Conservation (phyloP, 225 moss, liverwort and hornwort genomes). For the Marchantia paleacea region DNA sequence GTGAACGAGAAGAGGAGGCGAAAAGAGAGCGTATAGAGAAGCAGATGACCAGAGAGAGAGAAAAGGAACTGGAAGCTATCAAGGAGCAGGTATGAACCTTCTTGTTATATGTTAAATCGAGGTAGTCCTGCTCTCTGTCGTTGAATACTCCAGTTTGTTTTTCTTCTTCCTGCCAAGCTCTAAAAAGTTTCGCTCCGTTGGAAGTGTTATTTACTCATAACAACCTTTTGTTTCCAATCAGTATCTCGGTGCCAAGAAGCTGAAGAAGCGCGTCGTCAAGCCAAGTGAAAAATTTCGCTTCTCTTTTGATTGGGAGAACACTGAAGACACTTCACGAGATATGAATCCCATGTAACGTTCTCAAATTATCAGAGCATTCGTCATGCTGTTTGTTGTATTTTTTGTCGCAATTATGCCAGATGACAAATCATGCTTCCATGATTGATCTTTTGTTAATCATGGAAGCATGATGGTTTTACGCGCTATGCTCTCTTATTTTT, state of each 20-base stretch:
- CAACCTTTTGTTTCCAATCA: slow-evolving; percentile 25
- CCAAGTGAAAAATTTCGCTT: slow-evolving; percentile 98
- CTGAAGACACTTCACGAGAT: slow-evolving; percentile 90
- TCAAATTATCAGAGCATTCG: too few species aligned
- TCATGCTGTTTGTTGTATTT: too few species aligned
- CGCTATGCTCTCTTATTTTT: too few species aligned
- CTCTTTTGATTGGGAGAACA: slow-evolving; percentile 99
- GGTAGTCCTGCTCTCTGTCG: too few species aligned
- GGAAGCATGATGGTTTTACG: too few species aligned
- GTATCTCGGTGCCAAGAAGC: slow-evolving; percentile 98
- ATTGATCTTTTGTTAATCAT: too few species aligned
- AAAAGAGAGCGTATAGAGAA: slow-evolving; percentile 85
- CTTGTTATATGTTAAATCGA: neutral
- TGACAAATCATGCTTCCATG: too few species aligned
- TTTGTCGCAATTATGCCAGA: too few species aligned
- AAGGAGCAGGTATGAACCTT: slow-evolving; percentile 71
- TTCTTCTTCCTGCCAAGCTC: neutral
- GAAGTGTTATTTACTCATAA: neutral
- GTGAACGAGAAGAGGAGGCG: slow-evolving; percentile 94
- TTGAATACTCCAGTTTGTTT: neutral
- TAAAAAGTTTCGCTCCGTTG: neutral
- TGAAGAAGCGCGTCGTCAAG: slow-evolving; percentile 97
- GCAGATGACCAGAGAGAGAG: slow-evolving; percentile 78
- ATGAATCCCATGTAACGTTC: slow-evolving; percentile 63
- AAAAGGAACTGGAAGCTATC: slow-evolving; percentile 95